Conservation (phyloP, 305 asterid species). For the Vinca major region DNA sequence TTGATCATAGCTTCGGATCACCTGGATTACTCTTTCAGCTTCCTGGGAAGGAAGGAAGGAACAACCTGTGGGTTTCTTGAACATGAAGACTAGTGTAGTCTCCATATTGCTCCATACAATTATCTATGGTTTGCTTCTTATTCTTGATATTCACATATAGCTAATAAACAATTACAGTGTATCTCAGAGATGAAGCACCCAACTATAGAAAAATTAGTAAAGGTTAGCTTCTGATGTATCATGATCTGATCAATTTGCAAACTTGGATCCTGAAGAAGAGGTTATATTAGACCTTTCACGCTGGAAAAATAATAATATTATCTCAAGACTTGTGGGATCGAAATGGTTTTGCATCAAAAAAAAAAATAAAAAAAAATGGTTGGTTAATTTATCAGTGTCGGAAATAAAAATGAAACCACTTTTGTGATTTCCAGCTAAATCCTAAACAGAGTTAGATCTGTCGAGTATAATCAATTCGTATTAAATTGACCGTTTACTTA, state of each 20-base stretch:
- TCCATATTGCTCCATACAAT: slow-evolving; percentile 59
- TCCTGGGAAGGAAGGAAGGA: slow-evolving; percentile 69
- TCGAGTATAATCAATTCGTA: too few relatives aligned
- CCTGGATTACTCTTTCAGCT: slow-evolving; percentile 76
- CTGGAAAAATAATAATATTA: too few relatives aligned
- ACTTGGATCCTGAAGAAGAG: too few relatives aligned
- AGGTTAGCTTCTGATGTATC: not conserved
- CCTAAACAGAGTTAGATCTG: not conserved
- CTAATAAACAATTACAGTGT: too few relatives aligned
- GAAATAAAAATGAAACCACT: too few relatives aligned
- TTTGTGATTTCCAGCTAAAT: not conserved
- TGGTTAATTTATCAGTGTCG: too few relatives aligned
- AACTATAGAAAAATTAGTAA: not conserved
- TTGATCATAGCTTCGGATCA: slow-evolving; percentile 57
- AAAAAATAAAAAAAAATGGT: too few relatives aligned
- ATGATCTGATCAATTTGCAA: too few relatives aligned
- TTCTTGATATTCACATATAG: slow-evolving; percentile 16
- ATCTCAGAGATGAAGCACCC: not conserved
- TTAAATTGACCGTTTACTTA: too few relatives aligned
- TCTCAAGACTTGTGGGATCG: too few relatives aligned
- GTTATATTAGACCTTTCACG: not conserved
- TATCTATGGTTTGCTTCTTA: slow-evolving; percentile 65
- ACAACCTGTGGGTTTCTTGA: slow-evolving; percentile 53
- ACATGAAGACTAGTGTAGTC: slow-evolving; percentile 64
- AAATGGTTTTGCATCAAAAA: too few relatives aligned